Evolutionary conservation across 2,329 filamentous ascomycete genomes (phyloP), one percentile per base, ranked within the genome.

Genomic region (Penicillium sp.): DNA sequence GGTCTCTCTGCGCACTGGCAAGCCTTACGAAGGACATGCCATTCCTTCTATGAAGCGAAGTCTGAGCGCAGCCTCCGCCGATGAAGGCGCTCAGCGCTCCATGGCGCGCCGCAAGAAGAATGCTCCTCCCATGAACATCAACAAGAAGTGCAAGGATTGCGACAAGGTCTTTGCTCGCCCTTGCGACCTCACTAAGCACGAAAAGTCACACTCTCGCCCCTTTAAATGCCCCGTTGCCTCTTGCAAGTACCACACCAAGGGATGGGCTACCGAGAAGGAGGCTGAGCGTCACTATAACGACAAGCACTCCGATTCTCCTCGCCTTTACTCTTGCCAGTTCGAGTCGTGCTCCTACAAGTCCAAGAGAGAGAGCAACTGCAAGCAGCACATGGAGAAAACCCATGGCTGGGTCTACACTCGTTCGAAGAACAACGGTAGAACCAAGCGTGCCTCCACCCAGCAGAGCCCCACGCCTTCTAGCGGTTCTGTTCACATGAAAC

Each of bases 351-450:
- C 91, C 0, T 98, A 98, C 82, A 91, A 92, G 73, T 97, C 93
- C 11, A 98, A 98, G 84, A 90, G 93, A 62, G 91, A 97, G 81
- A 95, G 91, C 66, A 98, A 98, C 78, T 96, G 92, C 86, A 97
- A 97, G 77, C 94, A 97, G 78, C 93, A 98, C 80, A 97, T 97
- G 93, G 94, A 98, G 82, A 97, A 97, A 79, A 90, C 92, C 0
- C 93, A 98, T 72, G 89, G 90, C 62, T 97, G 92, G 90, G 84
- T 85, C n/a, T 97, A 97, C 70, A 85, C 93, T 59, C 91, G 94
- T 67, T 94, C 92, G 63, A 97, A 97, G 85, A 93, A 90, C 77
- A 97, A 96, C 73, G 91, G 91, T 75, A 91, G 90, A 51, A 61
- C 41, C 44, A 67, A 66, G 45, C 56, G 53, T 17, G 56, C 51